Evolutionary conservation across 1,139 yeast genomes (phyloP).

Genomic region (Wickerhamiella infanticola): DNA sequence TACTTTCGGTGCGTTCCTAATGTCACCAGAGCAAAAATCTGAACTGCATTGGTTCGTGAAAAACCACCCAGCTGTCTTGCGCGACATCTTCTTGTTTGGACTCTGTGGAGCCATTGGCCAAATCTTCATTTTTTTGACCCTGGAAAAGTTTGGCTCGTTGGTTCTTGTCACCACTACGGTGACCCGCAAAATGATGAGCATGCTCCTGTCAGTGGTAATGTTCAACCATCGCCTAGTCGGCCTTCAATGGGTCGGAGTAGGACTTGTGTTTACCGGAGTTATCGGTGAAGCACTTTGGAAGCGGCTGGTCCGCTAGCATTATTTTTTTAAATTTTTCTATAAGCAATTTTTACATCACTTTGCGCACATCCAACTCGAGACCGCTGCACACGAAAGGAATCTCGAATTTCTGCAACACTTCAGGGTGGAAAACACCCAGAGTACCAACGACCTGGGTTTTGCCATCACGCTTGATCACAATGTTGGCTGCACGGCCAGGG

Average conservation of each 20-base stretch:
- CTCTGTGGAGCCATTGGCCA: conserved; percentile 85
- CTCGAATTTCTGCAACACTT: conserved; percentile 72
- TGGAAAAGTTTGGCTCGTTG: conserved; percentile 72
- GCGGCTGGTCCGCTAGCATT: conserved; percentile 2
- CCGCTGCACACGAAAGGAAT: conserved; percentile 79
- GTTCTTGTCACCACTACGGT: conserved; percentile 85
- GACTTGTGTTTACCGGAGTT: conserved; percentile 69
- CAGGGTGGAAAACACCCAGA: conserved; percentile 92
- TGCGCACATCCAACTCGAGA: conserved; percentile 81
- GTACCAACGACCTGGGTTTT: conserved; percentile 42
- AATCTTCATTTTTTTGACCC: conserved; percentile 70
- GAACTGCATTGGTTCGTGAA: conserved; percentile 35
- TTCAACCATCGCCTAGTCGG: conserved; percentile 57
- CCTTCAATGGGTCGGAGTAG: conserved; percentile 67
- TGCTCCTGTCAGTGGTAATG: conserved; percentile 73
- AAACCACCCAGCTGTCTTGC: conserved; percentile 34
- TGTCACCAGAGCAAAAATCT: conserved; percentile 34
- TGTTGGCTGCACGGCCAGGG: conserved; percentile 94
- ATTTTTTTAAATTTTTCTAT: background rate
- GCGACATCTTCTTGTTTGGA: conserved; percentile 53
- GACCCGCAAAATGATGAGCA: conserved; percentile 88
- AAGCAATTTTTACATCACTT: conserved; percentile 36
- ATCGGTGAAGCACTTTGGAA: conserved; percentile 40
- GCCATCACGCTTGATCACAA: conserved; percentile 41
- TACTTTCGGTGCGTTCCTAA: conserved; percentile 26